Conservation (phyloP, 805 yeast genomes). For the Candida montana region DNA sequence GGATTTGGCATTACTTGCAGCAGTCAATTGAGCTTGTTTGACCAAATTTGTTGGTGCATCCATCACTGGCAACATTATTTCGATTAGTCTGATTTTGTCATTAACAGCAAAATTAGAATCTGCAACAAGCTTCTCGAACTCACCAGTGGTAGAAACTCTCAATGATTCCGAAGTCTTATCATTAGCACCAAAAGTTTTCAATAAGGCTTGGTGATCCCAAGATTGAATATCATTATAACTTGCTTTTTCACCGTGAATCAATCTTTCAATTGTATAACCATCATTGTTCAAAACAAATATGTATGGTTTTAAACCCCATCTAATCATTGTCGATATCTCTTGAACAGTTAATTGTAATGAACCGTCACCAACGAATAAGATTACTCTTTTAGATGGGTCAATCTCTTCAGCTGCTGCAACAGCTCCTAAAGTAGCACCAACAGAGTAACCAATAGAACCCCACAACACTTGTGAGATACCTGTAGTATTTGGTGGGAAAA, state of each 20-base stretch:
- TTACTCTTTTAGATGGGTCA: conserved; percentile 55
- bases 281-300: conserved; percentile 64
- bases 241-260: conserved; percentile 65
- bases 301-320: conserved; percentile 64
- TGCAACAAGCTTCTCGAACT: conserved; percentile 45
- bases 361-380: conserved; percentile 71
- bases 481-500: conserved; percentile 54
- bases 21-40: conserved; percentile 61
- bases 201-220: conserved; percentile 58
- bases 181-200: conserved; percentile 45
- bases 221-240: conserved; percentile 61
- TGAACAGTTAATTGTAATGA: conserved; percentile 71
- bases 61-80: conserved; percentile 61
- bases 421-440: conserved; percentile 14
- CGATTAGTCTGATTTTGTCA: conserved; percentile 59
- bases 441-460: conserved; percentile 65
- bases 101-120: conserved; percentile 46
- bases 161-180: conserved; percentile 42
- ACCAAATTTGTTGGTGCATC: conserved; percentile 66
- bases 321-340: conserved; percentile 64
- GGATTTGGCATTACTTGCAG: conserved; percentile 35
- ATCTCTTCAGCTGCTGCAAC: conserved; percentile 36
- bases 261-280: conserved; percentile 72
- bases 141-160: conserved; percentile 52
- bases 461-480: conserved; percentile 73